Percentiles rank a stretch among this genome's conserved stretches.
These are phyloP conservation scores for Suhomyces kunorum DNA, from an alignment of 1,139 yeast species.

Conservation along the genomic window DNA sequence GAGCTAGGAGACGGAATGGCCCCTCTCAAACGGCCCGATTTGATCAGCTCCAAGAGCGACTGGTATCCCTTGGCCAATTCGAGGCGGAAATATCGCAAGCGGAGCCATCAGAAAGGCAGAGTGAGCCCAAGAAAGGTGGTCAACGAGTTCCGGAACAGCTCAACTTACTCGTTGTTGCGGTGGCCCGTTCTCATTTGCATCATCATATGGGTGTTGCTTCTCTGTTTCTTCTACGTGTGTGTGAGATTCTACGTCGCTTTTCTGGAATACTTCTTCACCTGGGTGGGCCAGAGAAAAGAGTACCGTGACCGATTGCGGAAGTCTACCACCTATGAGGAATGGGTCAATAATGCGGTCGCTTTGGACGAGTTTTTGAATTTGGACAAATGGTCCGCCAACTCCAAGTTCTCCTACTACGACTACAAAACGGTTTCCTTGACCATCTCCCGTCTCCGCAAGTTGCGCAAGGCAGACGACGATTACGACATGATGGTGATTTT, in stretches of 20 bases:
- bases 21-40: conserved; percentile 21
- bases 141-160: conserved; percentile 49
- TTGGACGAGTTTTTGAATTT: conserved; percentile 61
- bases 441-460: conserved; percentile 41
- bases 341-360: conserved; percentile 58
- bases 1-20: conserved; percentile 2
- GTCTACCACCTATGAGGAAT: conserved; percentile 57
- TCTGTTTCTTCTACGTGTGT: conserved; percentile 51
- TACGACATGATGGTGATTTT: conserved; percentile 56
- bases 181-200: conserved; percentile 65
- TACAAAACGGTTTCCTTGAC: conserved; percentile 58
- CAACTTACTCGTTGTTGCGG: conserved; percentile 56
- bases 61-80: conserved; percentile 61
- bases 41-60: conserved; percentile 62
- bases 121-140: conserved; percentile 26
- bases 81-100: conserved; percentile 12
- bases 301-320: conserved; percentile 52
- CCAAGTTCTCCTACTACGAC: conserved; percentile 69
- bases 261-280: conserved; percentile 58
- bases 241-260: conserved; percentile 65
- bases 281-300: conserved; percentile 59
- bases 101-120: conserved; percentile 8
- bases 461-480: conserved; percentile 35
- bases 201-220: conserved; percentile 52
- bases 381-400: conserved; percentile 64